phyloP scores from a whole-genome alignment of 345 rosid genomes.

The Carallia pectinifolia region DNA sequence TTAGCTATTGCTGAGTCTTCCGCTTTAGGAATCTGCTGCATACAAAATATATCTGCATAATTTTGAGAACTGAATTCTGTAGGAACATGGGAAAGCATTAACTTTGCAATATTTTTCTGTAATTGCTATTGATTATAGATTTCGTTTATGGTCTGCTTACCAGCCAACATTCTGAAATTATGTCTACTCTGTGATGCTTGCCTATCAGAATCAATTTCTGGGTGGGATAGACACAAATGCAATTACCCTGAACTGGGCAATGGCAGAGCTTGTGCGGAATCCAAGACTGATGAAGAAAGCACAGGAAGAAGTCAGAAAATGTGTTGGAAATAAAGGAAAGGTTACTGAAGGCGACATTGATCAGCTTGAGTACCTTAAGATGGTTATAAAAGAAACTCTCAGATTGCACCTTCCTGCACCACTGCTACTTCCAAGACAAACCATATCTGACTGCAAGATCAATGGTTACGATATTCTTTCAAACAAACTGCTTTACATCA shows the following conservation, averaged over 20 bases:
- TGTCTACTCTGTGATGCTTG: not conserved
- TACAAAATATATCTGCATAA: too few relatives aligned
- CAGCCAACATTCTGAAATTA: not conserved
- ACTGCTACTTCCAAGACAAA: slow-evolving; percentile 41
- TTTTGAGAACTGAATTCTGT: too few relatives aligned
- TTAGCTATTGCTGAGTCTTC: too few relatives aligned
- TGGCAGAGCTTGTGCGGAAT: slow-evolving; percentile 50
- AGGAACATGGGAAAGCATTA: too few relatives aligned
- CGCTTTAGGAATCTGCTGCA: too few relatives aligned
- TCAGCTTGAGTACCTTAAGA: slow-evolving; percentile 32
- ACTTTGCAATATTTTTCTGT: too few relatives aligned
- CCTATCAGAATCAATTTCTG: slow-evolving; percentile 41
- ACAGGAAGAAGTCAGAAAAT: slow-evolving; percentile 49
- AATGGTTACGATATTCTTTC: slow-evolving; percentile 41
- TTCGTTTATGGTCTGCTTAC: not conserved
- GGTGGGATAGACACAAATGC: slow-evolving; percentile 56
- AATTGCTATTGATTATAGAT: not conserved
- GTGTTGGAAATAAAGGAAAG: slow-evolving; percentile 33
- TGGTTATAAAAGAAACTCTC: slow-evolving; percentile 48
- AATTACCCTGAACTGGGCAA: slow-evolving; percentile 50
- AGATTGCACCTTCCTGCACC: slow-evolving; percentile 59
- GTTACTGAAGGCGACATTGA: slow-evolving; percentile 34
- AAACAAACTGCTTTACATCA: slow-evolving; percentile 37
- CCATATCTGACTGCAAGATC: slow-evolving; percentile 32
- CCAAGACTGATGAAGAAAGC: slow-evolving; percentile 59